Evolutionary conservation across 2,329 filamentous ascomycete species (phyloP).

Genomic region (Aspergillus ochraceoroseus): DNA sequence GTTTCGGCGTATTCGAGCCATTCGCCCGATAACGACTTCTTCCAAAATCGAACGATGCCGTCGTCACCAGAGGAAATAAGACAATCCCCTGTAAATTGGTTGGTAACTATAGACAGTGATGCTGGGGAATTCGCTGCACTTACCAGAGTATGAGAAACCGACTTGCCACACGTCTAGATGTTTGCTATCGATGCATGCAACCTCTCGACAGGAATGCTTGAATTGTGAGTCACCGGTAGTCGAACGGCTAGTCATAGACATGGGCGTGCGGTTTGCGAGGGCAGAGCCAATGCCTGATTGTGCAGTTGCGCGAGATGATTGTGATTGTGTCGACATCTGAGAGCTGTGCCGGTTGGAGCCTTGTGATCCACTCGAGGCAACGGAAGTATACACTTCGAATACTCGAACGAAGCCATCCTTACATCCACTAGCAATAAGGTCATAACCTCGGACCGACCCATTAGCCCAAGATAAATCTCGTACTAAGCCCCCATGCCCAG

Average conservation of each 20-base stretch:
- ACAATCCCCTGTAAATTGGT: slow-evolving; percentile 36
- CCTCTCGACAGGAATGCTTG: slow-evolving; percentile 41
- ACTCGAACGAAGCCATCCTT: slow-evolving; percentile 87
- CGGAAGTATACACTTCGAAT: slow-evolving; percentile 58
- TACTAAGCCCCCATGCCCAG: slow-evolving; percentile 69
- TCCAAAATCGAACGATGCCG: slow-evolving; percentile 43
- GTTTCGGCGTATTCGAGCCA: slow-evolving; percentile 45
- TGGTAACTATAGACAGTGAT: too few species aligned
- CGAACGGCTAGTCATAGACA: slow-evolving; percentile 31
- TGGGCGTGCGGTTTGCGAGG: slow-evolving; percentile 35
- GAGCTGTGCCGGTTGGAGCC: slow-evolving; percentile 25
- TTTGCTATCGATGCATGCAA: slow-evolving; percentile 42
- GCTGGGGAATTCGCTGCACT: too few species aligned
- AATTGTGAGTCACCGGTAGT: slow-evolving; percentile 37
- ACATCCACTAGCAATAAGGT: slow-evolving; percentile 84
- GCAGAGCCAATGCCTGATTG: slow-evolving; percentile 44
- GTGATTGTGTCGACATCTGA: slow-evolving; percentile 27
- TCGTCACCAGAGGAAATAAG: slow-evolving; percentile 44
- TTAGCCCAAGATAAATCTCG: slow-evolving; percentile 89
- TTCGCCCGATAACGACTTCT: slow-evolving; percentile 41
- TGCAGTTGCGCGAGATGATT: slow-evolving; percentile 30
- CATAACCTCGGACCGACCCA: slow-evolving; percentile 82
- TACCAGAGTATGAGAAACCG: slow-evolving; percentile 43
- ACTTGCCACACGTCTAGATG: slow-evolving; percentile 46
- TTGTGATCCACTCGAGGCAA: slow-evolving; percentile 28